Conservation (phyloP, 2,329 filamentous ascomycete genomes). For the Aspergillus quadricinctus region DNA sequence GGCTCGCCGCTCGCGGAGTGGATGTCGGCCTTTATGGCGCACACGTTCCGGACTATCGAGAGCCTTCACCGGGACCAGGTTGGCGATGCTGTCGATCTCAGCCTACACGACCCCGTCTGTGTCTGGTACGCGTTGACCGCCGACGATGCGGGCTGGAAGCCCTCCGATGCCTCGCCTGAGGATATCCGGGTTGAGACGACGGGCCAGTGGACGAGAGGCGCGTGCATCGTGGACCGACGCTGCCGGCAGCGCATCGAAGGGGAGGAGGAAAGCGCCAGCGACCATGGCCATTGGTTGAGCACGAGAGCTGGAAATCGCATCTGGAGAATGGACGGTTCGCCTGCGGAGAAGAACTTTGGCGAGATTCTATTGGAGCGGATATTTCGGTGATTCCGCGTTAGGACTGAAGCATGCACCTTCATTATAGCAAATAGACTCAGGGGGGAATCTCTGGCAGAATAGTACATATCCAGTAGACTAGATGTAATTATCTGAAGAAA, state of each 20-base stretch:
- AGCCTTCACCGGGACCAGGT: conserved; percentile 53
- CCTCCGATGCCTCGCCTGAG: conserved; percentile 56
- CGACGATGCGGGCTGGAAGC: conserved; percentile 33
- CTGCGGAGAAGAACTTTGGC: conserved; percentile 65
- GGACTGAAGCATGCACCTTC: not conserved
- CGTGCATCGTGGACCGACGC: conserved; percentile 79
- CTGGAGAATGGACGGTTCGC: conserved; percentile 65
- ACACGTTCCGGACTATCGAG: conserved; percentile 66
- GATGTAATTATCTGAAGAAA: not conserved
- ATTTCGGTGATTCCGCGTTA: conserved; percentile 37
- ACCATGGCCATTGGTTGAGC: conserved; percentile 74
- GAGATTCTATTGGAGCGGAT: conserved; percentile 61
- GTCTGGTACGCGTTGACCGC: conserved; percentile 71
- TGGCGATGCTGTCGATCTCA: conserved; percentile 52
- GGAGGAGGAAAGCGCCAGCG: conserved; percentile 60
- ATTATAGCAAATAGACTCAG: not conserved
- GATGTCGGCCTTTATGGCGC: conserved; percentile 67
- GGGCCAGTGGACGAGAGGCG: conserved; percentile 92
- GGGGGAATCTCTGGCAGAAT: not conserved
- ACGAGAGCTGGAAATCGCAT: conserved; percentile 72
- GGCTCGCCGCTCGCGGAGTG: conserved; percentile 72
- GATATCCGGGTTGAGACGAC: conserved; percentile 86
- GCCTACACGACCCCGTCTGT: conserved; percentile 72
- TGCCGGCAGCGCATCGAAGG: conserved; percentile 41
- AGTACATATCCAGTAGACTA: too few species aligned